A percentile compares a stretch with the other conserved stretches of the same genome.
Conservation (phyloP, 306 rosid genomes). For the Cucurbita moschata region DNA sequence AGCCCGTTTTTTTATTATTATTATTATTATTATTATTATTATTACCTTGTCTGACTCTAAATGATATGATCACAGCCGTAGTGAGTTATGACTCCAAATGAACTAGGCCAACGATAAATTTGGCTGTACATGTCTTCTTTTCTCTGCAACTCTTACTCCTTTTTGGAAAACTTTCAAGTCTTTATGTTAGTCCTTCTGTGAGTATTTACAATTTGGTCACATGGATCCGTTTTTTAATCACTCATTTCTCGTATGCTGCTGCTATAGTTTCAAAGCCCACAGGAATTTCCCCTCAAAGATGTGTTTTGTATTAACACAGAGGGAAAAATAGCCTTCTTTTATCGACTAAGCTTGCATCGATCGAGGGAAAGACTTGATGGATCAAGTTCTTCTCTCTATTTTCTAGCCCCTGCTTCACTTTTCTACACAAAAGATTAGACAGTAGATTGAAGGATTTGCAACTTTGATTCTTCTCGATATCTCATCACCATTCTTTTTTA, state of each 20-base stretch:
- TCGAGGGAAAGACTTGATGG: not conserved
- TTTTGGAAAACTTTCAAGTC: not conserved
- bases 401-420: too few species aligned
- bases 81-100: not conserved
- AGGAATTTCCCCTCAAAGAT: not conserved
- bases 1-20: not conserved
- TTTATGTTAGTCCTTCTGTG: not conserved
- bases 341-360: not conserved
- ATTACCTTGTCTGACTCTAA: not conserved
- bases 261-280: not conserved
- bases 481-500: not conserved
- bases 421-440: not conserved
- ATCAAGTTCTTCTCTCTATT: too few species aligned
- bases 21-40: too few species aligned
- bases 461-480: not conserved
- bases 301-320: not conserved
- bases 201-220: not conserved
- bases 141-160: not conserved
- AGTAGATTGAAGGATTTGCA: not conserved
- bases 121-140: not conserved
- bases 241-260: not conserved
- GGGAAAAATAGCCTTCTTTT: not conserved
- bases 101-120: not conserved
- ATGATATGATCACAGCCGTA: not conserved
- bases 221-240: not conserved